Evolutionary conservation across 257 asterid species (phyloP).

Genomic region (Echium plantagineum): DNA sequence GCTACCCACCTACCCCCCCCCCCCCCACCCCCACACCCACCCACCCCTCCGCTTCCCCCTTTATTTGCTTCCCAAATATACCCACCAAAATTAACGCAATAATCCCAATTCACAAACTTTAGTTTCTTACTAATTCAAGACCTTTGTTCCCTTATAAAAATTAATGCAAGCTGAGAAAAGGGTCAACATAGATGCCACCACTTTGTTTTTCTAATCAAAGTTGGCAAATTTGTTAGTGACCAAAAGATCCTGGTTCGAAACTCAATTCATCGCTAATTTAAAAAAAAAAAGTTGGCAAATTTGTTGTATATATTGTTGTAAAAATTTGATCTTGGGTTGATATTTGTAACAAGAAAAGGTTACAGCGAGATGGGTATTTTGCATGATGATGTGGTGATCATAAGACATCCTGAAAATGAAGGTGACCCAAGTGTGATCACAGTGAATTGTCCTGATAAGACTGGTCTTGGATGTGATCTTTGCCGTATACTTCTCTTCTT

Average conservation of each 20-base stretch:
- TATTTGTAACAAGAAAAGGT: slow-evolving; percentile 1
- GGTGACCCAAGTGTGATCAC: slow-evolving; percentile 74
- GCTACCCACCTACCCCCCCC: too few species aligned
- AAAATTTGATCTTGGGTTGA: slow-evolving; percentile 5
- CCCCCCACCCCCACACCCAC: too few species aligned
- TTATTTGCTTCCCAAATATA: too few species aligned
- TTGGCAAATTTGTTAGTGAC: slow-evolving; percentile 9
- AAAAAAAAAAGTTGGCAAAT: slow-evolving; percentile 13
- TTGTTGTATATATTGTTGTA: background rate
- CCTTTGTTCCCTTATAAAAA: too few species aligned
- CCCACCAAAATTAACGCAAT: too few species aligned
- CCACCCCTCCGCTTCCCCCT: too few species aligned
- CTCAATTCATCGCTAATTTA: too few species aligned
- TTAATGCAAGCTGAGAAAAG: too few species aligned
- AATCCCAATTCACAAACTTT: too few species aligned
- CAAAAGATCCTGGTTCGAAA: too few species aligned
- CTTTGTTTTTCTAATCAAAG: slow-evolving; percentile 9
- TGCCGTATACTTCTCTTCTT: slow-evolving; percentile 84
- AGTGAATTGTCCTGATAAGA: slow-evolving; percentile 81
- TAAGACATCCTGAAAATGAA: slow-evolving; percentile 50
- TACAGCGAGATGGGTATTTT: slow-evolving; percentile 38
- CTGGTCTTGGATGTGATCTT: slow-evolving; percentile 84
- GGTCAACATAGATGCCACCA: too few species aligned
- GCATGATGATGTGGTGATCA: slow-evolving; percentile 64
- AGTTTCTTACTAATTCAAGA: too few species aligned